phyloP scores from a whole-genome alignment of 768 basidiomycete genomes.

The Asterophora parasitica region DNA sequence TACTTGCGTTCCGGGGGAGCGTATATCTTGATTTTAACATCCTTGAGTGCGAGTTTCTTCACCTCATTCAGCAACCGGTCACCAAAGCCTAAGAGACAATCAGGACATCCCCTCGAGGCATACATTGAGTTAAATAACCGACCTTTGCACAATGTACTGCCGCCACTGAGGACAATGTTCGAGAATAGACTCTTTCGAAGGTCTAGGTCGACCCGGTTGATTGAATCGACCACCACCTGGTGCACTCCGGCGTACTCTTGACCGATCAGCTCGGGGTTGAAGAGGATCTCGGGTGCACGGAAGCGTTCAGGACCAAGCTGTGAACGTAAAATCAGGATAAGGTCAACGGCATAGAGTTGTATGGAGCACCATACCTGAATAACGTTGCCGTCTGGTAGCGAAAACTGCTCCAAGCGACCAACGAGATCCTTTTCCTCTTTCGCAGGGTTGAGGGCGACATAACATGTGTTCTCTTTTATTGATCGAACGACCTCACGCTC shows the following conservation, averaged over 20 bases:
- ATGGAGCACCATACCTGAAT: constrained; percentile 58
- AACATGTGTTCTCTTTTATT: constrained; percentile 98
- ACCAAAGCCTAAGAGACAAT: constrained; percentile 65
- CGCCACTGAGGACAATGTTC: constrained; percentile 95
- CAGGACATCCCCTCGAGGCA: constrained; percentile 2
- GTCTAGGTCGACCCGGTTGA: constrained; percentile 94
- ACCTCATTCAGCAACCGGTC: constrained; percentile 95
- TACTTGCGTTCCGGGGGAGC: constrained; percentile 99
- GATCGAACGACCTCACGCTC: constrained; percentile 95
- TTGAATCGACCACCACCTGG: constrained; percentile 98
- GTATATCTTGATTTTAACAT: constrained; percentile 98
- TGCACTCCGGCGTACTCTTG: constrained; percentile 96
- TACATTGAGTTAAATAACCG: constrained; percentile 14
- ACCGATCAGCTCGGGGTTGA: constrained; percentile 95
- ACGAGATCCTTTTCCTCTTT: constrained; percentile 93
- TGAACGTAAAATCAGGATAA: constrained; percentile 5
- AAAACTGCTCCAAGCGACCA: constrained; percentile 81
- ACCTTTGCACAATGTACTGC: constrained; percentile 95
- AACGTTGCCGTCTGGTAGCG: constrained; percentile 90
- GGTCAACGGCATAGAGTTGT: constrained; percentile 13
- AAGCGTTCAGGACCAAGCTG: constrained; percentile 94
- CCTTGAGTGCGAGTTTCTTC: constrained; percentile 91
- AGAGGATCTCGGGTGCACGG: constrained; percentile 94
- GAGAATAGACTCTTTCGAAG: constrained; percentile 92
- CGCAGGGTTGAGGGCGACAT: constrained; percentile 84